Evolutionary conservation across 768 basidiomycete genomes (phyloP), one percentile per base, ranked within the genome.

Genomic region (Trametes cinnabarina): DNA sequence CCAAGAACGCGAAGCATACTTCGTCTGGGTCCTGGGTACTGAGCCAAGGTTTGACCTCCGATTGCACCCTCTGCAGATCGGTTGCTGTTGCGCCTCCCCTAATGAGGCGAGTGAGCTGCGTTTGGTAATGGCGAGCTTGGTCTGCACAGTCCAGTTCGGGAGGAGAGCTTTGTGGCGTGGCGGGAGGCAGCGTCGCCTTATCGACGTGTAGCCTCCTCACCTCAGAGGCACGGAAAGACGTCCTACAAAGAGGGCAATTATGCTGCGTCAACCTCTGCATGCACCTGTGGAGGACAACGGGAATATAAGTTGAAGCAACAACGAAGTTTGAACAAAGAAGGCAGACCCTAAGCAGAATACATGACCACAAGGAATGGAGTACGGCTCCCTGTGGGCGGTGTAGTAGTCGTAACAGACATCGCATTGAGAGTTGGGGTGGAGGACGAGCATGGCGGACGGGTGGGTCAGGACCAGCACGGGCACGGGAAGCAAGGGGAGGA

Each of bases 381-480:
- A 82, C 49, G 88, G 87, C 8, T 79, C 76, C 67, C 82, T 84
- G 44, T 63, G 63, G 48, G 80, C 81, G 51, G 69, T 69, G 68
- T 86, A 90, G 30, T 73, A 71, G 63, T 90, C 88, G 63, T 86
- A 77, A 73, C 89, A 91, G 66, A 90, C 80, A 73, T 90, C 88
- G 79, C 88, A 91, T 47, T 77, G 75, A 65, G 88, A 89, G 65
- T 79, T 79, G 59, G 81, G 68, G 65, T 82, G 81, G 69, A 88
- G 69, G 70, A 79, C 81, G 65, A 90, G 80, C 90, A 90, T 90
- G 73, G 71, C 73, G 71, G 71, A 64, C 68, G 70, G 66, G 35
- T 35, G 64, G 55, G 26, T n/a, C 25, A 43, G 65, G 30, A 62
- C 63, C 65, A 64, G 59, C 65, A 53, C 58, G 63, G 65, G 60